Evolutionary conservation across 2,329 filamentous ascomycete species (phyloP), one percentile per base, ranked within the genome.

Genomic region (Dactylonectria macrodidyma): DNA sequence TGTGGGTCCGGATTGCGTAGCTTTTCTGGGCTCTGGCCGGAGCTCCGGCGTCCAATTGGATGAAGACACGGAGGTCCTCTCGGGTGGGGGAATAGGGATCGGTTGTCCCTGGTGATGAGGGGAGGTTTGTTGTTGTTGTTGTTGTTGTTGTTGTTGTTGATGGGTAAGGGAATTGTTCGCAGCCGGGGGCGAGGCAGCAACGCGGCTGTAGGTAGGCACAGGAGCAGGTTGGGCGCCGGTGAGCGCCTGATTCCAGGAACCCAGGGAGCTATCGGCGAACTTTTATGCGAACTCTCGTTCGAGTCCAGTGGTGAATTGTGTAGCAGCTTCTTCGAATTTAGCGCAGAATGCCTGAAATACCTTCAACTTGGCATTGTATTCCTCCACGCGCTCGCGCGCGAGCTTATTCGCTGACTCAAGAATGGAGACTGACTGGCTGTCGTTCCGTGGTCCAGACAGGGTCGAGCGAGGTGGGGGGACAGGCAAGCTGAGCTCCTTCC

Each of bases 61-160:
- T n/a, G n/a, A n/a, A n/a, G n/a, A n/a, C n/a, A n/a, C n/a, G n/a
- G n/a, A n/a, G n/a, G n/a, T n/a, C n/a, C n/a, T n/a, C n/a, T n/a
- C n/a, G n/a, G n/a, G 56, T 69, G 63, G 66, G 62, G 66, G 59
- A 34, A 47, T 46, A n/a, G 52, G 24, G 11, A n/a, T 46, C 33
- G 59, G 66, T 69, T 65, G 63, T 47, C 59, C 64, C 46, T 67
- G 58, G 60, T n/a, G n/a, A n/a, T n/a, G n/a, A n/a, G n/a, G n/a
- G n/a, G n/a, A n/a, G n/a, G n/a, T n/a, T n/a, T n/a, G n/a, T n/a
- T n/a, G n/a, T n/a, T n/a, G 51, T 34, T n/a, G 26, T n/a, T 54
- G 51, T n/a, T 36, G 51, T 19, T 36, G 14, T 12, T 34, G 30
- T 54, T 16, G 11, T 5, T 14, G 41, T 44, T 44, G 41, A n/a